Base-by-base conservation (phyloP, 2,329 filamentous ascomycete genomes). In the Intubia oerlemansii region DNA sequence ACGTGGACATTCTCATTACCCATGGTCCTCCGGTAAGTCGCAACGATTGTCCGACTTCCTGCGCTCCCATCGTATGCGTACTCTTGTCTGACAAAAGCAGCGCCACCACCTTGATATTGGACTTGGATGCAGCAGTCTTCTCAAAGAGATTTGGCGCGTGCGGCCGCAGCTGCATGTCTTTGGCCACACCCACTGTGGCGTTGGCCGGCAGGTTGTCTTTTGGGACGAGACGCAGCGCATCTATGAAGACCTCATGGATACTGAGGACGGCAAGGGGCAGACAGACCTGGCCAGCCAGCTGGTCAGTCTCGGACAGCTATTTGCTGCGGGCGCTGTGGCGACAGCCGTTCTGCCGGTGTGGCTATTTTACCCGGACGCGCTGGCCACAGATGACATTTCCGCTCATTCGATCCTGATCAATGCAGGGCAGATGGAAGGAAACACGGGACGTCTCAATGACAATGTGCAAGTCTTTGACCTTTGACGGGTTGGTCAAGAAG, bases 141-240 rank as follows among this genome's bases (percentile, higher is more conserved):
- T 85, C 5, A 50, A 57, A 10, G 81, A 90, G 42, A 49, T 77
- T 12, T 79, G 75, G 69, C 65, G 75, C 20, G 67, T 81, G 9
- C 69, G 66, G 36, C 82, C 82, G 0, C 56, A 56, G 10, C 53
- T 91, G 10, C 80, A 91, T 47, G 62, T 91, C 27, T 91, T 88
- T 45, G 82, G 81, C 1, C 82, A 92, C 48, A 63, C 84, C 15
- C 82, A 92, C 51, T 75, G 62, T 42, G 77, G 68, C 7, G 64
- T 75, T 25, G 82, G 81, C 11, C 56, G 55, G 24, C 69, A 82
- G 41, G 49, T 68, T 0, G 59, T 77, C 8, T 75, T 67, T 49
- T 91, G 77, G 59, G 79, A 88, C 46, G 62, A 69, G 16, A 64
- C 67, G 34, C 79, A 90, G 48, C 53, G 52, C 18, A 62, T 63